Conservation (phyloP, 2,329 filamentous ascomycete species). For the Fusarium coicis region DNA sequence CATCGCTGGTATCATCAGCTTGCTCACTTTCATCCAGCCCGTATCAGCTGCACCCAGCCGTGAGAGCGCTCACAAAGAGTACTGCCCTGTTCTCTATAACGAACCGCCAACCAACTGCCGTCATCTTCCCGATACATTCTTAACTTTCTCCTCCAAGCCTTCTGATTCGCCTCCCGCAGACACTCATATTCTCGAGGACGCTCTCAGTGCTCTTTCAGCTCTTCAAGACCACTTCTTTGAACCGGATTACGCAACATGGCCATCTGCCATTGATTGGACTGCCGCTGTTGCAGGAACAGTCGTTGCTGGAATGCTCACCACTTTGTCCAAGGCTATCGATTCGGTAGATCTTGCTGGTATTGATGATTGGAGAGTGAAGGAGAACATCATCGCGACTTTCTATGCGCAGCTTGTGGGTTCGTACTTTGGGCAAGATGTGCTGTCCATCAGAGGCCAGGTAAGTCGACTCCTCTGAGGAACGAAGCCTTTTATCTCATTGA, state of each 20-base stretch:
- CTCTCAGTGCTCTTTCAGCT: constrained; percentile 73
- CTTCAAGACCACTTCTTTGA: constrained; percentile 85
- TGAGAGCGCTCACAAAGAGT: constrained; percentile 13
- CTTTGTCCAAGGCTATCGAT: constrained; percentile 71
- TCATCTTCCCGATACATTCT: constrained; percentile 37
- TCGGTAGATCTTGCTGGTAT: constrained; percentile 48
- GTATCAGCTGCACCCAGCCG: constrained; percentile 27
- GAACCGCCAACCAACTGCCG: constrained; percentile 31
- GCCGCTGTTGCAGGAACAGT: constrained; percentile 85
- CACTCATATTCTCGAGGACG: constrained; percentile 55
- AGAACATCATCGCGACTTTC: constrained; percentile 85
- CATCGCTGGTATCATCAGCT: constrained; percentile 20
- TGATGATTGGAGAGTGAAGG: constrained; percentile 63
- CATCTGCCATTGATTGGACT: constrained; percentile 91
- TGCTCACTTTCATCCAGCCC: constrained; percentile 4
- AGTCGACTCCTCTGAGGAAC: background rate
- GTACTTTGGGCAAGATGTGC: constrained; percentile 87
- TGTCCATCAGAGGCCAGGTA: constrained; percentile 73
- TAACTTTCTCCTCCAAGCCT: constrained; percentile 25
- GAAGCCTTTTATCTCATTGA: background rate
- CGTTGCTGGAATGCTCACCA: constrained; percentile 76
- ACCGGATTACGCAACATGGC: constrained; percentile 83
- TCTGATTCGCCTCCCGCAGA: constrained; percentile 22
- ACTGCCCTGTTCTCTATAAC: constrained; percentile 40
- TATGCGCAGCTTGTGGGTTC: constrained; percentile 81